These are phyloP conservation scores for Trametes gibbosa DNA, from an alignment of 768 basidiomycete genomes.

Conservation along the genomic window DNA sequence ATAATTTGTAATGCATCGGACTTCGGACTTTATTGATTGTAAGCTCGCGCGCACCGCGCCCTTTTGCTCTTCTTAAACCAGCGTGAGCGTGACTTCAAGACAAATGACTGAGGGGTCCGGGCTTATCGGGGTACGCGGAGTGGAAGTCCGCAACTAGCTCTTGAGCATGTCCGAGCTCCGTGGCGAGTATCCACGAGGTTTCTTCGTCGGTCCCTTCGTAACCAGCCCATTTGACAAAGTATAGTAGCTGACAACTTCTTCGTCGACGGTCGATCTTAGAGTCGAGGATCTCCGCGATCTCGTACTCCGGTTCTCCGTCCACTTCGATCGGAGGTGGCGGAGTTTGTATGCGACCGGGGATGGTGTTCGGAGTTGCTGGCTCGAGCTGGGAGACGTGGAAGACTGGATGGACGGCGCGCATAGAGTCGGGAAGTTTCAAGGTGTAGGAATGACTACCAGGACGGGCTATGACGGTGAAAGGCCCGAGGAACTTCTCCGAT, in stretches of 20 bases:
- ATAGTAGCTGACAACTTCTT: not conserved
- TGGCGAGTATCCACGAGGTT: constrained; percentile 13
- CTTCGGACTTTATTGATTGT: too few relatives aligned
- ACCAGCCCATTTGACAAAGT: not conserved
- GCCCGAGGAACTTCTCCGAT: too few relatives aligned
- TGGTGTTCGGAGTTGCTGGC: constrained; percentile 11
- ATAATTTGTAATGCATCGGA: too few relatives aligned
- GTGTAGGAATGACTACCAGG: too few relatives aligned
- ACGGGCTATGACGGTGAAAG: constrained; percentile 2
- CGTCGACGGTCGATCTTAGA: constrained; percentile 12
- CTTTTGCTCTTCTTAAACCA: too few relatives aligned
- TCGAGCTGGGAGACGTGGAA: constrained; percentile 27
- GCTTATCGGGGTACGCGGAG: not conserved
- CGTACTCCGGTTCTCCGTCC: constrained; percentile 15
- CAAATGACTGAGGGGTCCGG: not conserved
- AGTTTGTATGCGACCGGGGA: constrained; percentile 15
- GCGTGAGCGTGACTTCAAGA: not conserved
- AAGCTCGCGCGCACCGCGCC: too few relatives aligned
- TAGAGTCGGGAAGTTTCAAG: too few relatives aligned
- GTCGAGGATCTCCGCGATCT: constrained; percentile 18
- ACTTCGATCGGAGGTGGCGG: constrained; percentile 12
- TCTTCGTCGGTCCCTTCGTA: constrained; percentile 11
- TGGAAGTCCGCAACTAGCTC: constrained; percentile 1
- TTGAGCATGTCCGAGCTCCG: not conserved
- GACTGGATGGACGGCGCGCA: too few relatives aligned